Evolutionary conservation across 2,329 filamentous ascomycete genomes (phyloP).

Genomic region (Graphilbum sp.): DNA sequence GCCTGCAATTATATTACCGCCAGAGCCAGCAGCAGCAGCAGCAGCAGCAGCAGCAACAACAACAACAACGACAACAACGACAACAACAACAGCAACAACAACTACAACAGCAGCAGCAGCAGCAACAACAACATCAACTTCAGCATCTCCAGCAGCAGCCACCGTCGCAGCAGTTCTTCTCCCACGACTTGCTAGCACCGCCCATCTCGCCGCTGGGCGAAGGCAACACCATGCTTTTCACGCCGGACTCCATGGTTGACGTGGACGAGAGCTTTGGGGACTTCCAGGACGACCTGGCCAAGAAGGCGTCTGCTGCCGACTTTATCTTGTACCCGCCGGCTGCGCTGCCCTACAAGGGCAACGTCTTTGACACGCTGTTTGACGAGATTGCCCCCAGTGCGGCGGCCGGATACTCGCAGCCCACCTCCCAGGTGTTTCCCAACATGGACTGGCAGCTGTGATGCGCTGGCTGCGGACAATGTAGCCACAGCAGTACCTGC

Average conservation of each 20-base stretch:
- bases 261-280: constrained; percentile 56
- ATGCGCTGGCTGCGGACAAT: no score
- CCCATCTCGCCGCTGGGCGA: constrained; percentile 51
- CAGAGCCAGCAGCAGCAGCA: constrained; percentile 2
- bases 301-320: constrained; percentile 28
- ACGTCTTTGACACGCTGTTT: constrained; percentile 29
- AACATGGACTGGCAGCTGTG: constrained; percentile 21
- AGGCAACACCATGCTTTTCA: constrained; percentile 51
- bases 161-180: background rate
- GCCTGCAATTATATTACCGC: constrained; percentile 5
- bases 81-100: background rate
- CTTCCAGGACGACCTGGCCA: constrained; percentile 22
- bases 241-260: constrained; percentile 42
- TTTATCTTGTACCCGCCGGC: constrained; percentile 44
- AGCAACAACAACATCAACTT: background rate
- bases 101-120: background rate
- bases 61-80: background rate
- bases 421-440: constrained; percentile 30
- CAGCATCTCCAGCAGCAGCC: background rate
- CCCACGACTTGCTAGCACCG: background rate
- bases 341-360: constrained; percentile 17
- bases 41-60: constrained; percentile 1
- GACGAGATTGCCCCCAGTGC: constrained; percentile 30
- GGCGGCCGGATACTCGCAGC: constrained; percentile 33
- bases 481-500: no score